phyloP scores from a whole-genome alignment of 495 filamentous ascomycete genomes.

The Bacidia rubella region DNA sequence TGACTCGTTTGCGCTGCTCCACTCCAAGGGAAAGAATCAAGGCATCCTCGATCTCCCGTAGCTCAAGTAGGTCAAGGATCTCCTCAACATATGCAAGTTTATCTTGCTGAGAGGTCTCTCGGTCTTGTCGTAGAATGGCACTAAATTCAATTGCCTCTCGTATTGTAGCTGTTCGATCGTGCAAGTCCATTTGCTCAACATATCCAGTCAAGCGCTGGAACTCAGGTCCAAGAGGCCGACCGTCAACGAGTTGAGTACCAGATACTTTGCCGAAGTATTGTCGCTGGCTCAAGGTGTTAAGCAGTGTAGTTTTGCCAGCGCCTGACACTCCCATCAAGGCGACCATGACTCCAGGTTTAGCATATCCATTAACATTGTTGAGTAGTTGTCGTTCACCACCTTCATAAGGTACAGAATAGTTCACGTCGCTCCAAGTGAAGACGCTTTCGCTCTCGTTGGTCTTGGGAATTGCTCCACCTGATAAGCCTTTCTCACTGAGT shows the following conservation, averaged over 20 bases:
- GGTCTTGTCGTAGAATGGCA: slow-evolving; percentile 47
- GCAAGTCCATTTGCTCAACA: slow-evolving; percentile 78
- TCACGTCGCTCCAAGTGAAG: slow-evolving; percentile 64
- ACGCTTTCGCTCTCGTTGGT: slow-evolving; percentile 49
- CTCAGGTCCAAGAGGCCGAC: slow-evolving; percentile 46
- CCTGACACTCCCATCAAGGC: slow-evolving; percentile 77
- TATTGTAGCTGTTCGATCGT: slow-evolving; percentile 53
- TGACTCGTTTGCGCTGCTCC: slow-evolving; percentile 60
- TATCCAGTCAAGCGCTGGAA: slow-evolving; percentile 78
- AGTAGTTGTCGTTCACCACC: slow-evolving; percentile 58
- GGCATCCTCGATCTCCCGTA: slow-evolving; percentile 42
- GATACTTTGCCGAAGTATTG: slow-evolving; percentile 56
- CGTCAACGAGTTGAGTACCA: slow-evolving; percentile 71
- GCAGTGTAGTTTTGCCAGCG: slow-evolving; percentile 67
- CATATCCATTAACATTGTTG: slow-evolving; percentile 60
- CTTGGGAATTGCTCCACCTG: slow-evolving; percentile 32
- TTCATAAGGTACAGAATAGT: slow-evolving; percentile 59
- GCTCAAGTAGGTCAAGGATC: slow-evolving; percentile 46
- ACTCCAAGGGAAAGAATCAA: slow-evolving; percentile 44
- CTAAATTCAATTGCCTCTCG: slow-evolving; percentile 56
- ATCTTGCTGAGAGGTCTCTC: slow-evolving; percentile 33
- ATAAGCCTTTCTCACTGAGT: slow-evolving; percentile 17
- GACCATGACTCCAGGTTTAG: slow-evolving; percentile 67
- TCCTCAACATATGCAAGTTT: slow-evolving; percentile 49
- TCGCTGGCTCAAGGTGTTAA: slow-evolving; percentile 66